Percentiles rank a stretch among this genome's conserved stretches.
phyloP scores from a whole-genome alignment of 2,329 filamentous ascomycete species.

The Fusarium sp. region DNA sequence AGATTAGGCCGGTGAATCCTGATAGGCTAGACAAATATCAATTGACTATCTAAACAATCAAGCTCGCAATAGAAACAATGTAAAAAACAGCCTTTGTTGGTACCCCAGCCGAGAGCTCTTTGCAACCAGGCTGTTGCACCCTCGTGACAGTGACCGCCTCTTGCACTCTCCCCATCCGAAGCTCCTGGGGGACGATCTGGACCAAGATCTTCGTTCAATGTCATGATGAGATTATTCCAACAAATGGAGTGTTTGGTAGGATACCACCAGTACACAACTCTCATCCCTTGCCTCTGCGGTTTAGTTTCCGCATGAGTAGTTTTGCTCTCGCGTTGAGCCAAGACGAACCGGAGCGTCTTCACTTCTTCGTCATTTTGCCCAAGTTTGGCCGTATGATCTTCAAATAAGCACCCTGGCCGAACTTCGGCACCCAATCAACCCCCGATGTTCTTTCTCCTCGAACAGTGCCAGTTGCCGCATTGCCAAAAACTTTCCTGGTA shows the following conservation, averaged over 20 bases:
- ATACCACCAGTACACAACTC: not conserved
- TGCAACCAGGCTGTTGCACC: not conserved
- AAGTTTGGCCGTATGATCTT: not conserved
- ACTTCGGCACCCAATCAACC: conserved; percentile 7
- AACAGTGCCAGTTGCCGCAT: not conserved
- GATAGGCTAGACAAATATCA: conserved; percentile 45
- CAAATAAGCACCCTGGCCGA: conserved; percentile 20
- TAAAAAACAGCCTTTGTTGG: conserved; percentile 17
- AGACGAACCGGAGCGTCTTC: not conserved
- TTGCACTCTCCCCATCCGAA: not conserved
- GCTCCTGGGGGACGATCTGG: not conserved
- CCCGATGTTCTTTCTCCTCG: not conserved
- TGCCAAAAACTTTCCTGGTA: conserved; percentile 1
- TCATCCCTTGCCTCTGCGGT: not conserved
- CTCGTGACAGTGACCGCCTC: not conserved
- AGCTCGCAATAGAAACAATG: conserved; percentile 25
- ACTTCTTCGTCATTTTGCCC: not conserved
- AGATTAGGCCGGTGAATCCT: conserved; percentile 45
- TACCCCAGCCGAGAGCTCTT: not conserved
- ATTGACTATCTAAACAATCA: conserved; percentile 31
- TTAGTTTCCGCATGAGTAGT: not conserved
- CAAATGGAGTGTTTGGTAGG: not conserved
- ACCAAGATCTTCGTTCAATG: not conserved
- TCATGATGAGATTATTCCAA: not conserved
- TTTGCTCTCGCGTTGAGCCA: not conserved